Percentiles rank a stretch among this genome's conserved stretches.
Evolutionary conservation across 2,329 filamentous ascomycete genomes (phyloP).

Genomic region (Cercospora citrullina): DNA sequence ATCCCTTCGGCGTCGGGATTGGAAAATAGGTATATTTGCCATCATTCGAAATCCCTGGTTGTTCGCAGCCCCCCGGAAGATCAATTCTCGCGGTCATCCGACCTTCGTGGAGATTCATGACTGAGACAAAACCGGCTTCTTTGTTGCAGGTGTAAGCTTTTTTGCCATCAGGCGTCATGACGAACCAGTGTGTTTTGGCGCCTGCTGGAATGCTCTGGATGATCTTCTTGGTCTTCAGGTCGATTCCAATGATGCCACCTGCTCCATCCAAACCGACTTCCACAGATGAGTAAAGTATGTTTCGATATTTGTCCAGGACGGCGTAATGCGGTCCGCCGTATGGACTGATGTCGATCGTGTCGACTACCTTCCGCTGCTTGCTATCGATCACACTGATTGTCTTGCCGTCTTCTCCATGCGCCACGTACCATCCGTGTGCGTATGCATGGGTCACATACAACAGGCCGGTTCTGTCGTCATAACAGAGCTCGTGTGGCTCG

Average conservation of each 20-base stretch:
- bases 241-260: background rate
- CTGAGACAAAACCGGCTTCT: background rate
- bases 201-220: background rate
- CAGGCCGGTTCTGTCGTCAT: background rate
- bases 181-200: background rate
- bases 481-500: background rate
- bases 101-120: background rate
- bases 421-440: background rate
- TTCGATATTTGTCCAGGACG: background rate
- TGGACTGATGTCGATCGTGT: background rate
- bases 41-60: background rate
- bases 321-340: background rate
- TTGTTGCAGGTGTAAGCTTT: background rate
- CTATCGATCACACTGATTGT: background rate
- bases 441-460: background rate
- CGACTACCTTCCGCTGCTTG: background rate
- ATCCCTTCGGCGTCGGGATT: background rate
- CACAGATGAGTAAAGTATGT: background rate
- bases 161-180: background rate
- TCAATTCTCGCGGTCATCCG: background rate
- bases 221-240: background rate
- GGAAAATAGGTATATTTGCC: background rate
- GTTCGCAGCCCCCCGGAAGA: background rate
- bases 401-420: background rate
- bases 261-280: background rate